phyloP scores from a whole-genome alignment of 441 rosid species.

The Euphorbia celastroides region DNA sequence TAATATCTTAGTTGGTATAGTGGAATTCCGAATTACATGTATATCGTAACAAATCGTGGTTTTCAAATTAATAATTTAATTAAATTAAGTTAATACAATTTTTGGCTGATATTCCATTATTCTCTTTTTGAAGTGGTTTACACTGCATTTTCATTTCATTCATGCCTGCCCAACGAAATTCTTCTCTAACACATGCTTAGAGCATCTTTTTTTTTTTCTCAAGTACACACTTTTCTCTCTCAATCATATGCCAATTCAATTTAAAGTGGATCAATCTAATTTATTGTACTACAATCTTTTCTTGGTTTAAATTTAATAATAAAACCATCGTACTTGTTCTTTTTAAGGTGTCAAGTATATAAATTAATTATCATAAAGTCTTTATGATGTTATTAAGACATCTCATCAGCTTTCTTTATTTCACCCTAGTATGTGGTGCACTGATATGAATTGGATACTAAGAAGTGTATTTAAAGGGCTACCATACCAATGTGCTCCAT shows the following conservation, averaged over 20 bases:
- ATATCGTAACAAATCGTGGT: background rate
- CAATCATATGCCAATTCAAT: background rate
- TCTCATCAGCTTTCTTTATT: background rate
- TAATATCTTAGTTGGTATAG: conserved; percentile 20
- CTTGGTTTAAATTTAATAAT: background rate
- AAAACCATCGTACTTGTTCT: background rate
- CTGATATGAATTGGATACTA: too few relatives aligned
- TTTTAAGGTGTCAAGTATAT: background rate
- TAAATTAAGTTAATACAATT: background rate
- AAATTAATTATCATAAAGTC: background rate
- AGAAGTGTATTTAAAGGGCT: too few relatives aligned
- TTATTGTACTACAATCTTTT: background rate
- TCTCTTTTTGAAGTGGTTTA: background rate
- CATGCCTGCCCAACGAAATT: too few relatives aligned
- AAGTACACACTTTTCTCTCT: background rate
- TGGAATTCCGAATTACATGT: conserved; percentile 33
- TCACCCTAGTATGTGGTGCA: too few relatives aligned
- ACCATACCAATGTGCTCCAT: too few relatives aligned
- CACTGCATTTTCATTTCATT: too few relatives aligned
- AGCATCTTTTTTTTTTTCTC: background rate
- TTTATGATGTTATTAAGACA: background rate
- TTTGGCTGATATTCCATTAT: background rate
- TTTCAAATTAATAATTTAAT: background rate
- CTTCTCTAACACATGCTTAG: conserved; percentile 17
- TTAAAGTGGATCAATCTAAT: background rate